Evolutionary conservation across 2,329 filamentous ascomycete species (phyloP).

Genomic region (Paraphaeosphaeria minitans): DNA sequence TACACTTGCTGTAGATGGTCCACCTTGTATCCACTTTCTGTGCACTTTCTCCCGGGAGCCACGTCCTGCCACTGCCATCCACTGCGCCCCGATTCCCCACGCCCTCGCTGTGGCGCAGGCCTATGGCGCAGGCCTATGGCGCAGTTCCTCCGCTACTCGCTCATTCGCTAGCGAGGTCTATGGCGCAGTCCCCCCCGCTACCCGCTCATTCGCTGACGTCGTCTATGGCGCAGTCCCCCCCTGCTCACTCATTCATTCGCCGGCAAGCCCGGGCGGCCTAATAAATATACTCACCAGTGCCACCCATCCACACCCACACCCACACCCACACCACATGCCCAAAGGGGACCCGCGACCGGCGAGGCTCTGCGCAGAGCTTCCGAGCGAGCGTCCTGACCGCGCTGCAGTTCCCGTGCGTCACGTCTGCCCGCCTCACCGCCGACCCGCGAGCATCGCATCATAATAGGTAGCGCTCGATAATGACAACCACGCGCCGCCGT

Average conservation of each 20-base stretch:
- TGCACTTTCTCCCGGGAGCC: slow-evolving; percentile 31
- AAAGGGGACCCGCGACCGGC: slow-evolving; percentile 9
- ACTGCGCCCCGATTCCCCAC: slow-evolving; percentile 30
- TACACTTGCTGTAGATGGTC: too few relatives aligned
- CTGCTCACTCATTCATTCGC: not conserved
- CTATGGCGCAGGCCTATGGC: slow-evolving; percentile 32
- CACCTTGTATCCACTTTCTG: too few relatives aligned
- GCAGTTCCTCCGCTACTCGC: slow-evolving; percentile 22
- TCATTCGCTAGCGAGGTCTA: slow-evolving; percentile 13
- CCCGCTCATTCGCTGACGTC: not conserved
- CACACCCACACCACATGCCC: slow-evolving; percentile 13
- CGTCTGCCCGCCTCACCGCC: slow-evolving; percentile 27
- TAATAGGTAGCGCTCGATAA: too few relatives aligned
- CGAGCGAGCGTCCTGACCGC: too few relatives aligned
- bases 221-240: slow-evolving; percentile 30
- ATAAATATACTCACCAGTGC: slow-evolving; percentile 19
- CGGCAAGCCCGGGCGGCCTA: slow-evolving; percentile 5
- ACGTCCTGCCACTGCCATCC: slow-evolving; percentile 18
- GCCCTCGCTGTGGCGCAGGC: slow-evolving; percentile 32
- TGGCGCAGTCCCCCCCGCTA: slow-evolving; percentile 28
- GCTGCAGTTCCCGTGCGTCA: slow-evolving; percentile 23
- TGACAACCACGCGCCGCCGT: slow-evolving; percentile 1
- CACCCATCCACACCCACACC: too few relatives aligned
- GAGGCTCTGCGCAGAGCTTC: slow-evolving; percentile 9
- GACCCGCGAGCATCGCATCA: slow-evolving; percentile 14